Evolutionary conservation across 768 basidiomycete species (phyloP).

Genomic region (Lentinula aciculospora): DNA sequence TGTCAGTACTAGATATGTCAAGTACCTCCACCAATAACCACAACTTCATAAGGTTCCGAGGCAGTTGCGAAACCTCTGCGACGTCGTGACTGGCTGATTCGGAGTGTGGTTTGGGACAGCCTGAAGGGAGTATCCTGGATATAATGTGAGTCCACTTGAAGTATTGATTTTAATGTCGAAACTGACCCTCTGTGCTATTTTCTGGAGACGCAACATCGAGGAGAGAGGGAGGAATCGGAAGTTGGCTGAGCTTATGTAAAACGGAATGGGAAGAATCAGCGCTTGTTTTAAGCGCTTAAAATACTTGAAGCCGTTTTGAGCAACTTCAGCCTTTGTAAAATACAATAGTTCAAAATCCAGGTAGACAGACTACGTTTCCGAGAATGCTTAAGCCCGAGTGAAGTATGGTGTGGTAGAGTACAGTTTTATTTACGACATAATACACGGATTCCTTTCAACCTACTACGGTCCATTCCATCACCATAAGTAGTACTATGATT

Average conservation of each 20-base stretch:
- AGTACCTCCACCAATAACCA: conserved; percentile 92
- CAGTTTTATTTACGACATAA: no score
- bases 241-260: not conserved
- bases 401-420: no score
- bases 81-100: conserved; percentile 38
- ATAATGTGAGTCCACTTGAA: not conserved
- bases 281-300: no score
- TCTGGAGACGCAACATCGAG: conserved; percentile 30
- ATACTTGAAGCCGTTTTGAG: no score
- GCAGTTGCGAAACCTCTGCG: conserved; percentile 62
- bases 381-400: no score
- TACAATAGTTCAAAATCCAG: no score
- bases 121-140: conserved; percentile 33
- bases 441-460: no score
- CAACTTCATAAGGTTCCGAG: conserved; percentile 83
- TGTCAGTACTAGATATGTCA: no score
- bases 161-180: not conserved
- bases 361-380: no score
- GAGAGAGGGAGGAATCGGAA: not conserved
- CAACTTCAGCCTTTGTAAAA: no score
- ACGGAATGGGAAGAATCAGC: no score
- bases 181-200: conserved; percentile 29
- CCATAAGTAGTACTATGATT: not conserved
- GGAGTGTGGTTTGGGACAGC: conserved; percentile 32
- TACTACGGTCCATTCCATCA: no score